A percentile compares a stretch with the other conserved stretches of the same genome.
Conservation (phyloP, 345 rosid species). For the Alliaria petiolata region DNA sequence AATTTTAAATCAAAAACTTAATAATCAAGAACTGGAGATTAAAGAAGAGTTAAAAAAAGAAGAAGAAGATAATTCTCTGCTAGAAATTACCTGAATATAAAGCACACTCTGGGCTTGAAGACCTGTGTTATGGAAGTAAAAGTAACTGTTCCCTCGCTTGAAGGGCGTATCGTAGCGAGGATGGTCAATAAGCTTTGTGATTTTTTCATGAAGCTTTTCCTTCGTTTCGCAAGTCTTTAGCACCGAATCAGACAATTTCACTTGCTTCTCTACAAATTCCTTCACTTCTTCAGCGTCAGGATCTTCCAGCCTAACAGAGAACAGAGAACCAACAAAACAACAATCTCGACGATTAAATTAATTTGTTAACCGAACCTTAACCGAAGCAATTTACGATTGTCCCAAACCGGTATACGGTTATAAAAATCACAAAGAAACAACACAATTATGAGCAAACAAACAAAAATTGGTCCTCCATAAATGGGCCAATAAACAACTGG, state of each 20-base stretch:
- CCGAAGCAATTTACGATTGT: neutral
- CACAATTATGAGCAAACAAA: slow-evolving; percentile 4
- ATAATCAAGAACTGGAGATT: neutral
- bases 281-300: slow-evolving; percentile 77
- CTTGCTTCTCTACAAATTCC: slow-evolving; percentile 72
- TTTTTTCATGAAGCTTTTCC: slow-evolving; percentile 55
- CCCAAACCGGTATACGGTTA: slow-evolving; percentile 4
- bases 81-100: slow-evolving; percentile 54
- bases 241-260: slow-evolving; percentile 56
- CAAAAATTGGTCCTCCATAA: slow-evolving; percentile 16
- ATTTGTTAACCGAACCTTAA: neutral
- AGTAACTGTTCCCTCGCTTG: slow-evolving; percentile 59
- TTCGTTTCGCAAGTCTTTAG: slow-evolving; percentile 54
- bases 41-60: neutral
- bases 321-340: neutral
- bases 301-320: slow-evolving; percentile 83
- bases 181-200: slow-evolving; percentile 66
- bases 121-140: slow-evolving; percentile 83
- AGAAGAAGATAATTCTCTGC: neutral
- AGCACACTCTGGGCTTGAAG: slow-evolving; percentile 85
- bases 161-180: slow-evolving; percentile 77
- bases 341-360: neutral
- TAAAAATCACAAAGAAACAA: neutral
- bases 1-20: neutral
- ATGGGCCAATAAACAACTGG: slow-evolving; percentile 3